Base-by-base conservation (phyloP, 1,139 yeast species). In the Saccharomyces pastorianus region DNA sequence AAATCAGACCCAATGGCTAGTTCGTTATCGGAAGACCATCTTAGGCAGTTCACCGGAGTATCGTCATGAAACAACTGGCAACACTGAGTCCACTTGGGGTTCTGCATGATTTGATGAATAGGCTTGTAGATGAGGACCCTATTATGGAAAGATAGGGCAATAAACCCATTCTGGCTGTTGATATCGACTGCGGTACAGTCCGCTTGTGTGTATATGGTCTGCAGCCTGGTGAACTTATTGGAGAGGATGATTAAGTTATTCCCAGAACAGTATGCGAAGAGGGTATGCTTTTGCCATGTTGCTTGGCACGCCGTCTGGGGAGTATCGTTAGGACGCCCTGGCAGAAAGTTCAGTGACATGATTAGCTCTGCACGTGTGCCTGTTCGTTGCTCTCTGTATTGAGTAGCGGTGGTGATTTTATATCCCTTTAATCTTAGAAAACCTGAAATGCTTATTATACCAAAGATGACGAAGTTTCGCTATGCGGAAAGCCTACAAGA, bases 221-320 rank as follows among this genome's bases (percentile, higher is more conserved):
- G 98, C 25, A 90, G 71, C 59, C 85, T 72, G 41, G 71, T 71
- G 53, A 76, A 72, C 47, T 77, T 72, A 57, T 79, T 77, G 7
- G 83, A 75, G 4, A 82, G 66, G 8, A 90, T 77, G 48, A 90
- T 85, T 61, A 91, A 72, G 67, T 89, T 90, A 71, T 90, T 89
- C 1, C 96, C 97, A 1, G 96, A 88, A 53, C 93, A 88, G 66
- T 91, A 91, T 0, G 83, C 85, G 28, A 87, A 72, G 7, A 90
- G 71, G 54, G 83, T 79, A 58, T 81, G 82, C 23, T 76, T 76
- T 56, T 82, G 82, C 96, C 96, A 90, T 54, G 73, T 71, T 5
- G 77, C 79, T 60, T 85, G 87, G 56, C 82, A 76, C 25, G 83
- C 79, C 0, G 89, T 75, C 59, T 80, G 78, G 11, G 74, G 73